Percentiles rank a stretch among this genome's conserved stretches.
These are phyloP conservation scores for Encephalitozoon intestinalis DNA, from an alignment of 371 early-diverging fungal species.

Conservation along the genomic window DNA sequence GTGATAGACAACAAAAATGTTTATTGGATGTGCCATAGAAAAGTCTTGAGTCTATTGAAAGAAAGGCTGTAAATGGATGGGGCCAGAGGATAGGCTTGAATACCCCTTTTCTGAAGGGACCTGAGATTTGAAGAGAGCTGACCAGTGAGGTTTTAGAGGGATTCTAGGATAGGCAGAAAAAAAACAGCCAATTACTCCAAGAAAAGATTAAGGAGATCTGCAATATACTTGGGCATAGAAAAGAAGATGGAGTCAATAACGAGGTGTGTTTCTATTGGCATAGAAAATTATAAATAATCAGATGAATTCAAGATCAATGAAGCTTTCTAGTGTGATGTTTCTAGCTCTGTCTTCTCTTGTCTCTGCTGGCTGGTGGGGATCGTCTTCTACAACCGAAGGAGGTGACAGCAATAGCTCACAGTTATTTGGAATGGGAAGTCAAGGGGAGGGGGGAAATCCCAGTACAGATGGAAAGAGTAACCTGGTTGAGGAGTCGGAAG, in stretches of 20 bases:
- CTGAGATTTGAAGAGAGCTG: background rate
- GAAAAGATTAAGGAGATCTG: background rate
- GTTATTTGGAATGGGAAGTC: too few relatives aligned
- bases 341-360: background rate
- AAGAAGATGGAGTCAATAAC: background rate
- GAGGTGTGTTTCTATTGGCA: background rate
- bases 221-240: background rate
- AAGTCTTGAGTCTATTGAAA: background rate
- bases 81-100: background rate
- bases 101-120: background rate
- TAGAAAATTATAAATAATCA: background rate
- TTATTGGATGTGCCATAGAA: background rate
- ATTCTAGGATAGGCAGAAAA: background rate
- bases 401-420: too few relatives aligned
- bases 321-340: background rate
- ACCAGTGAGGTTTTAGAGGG: background rate
- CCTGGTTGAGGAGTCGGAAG: too few relatives aligned
- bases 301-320: background rate
- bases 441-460: too few relatives aligned
- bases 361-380: background rate
- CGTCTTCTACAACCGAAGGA: too few relatives aligned
- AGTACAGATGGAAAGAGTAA: too few relatives aligned
- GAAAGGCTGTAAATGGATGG: too few relatives aligned
- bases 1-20: constrained; percentile 13
- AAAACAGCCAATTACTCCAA: background rate